Conservation (phyloP, 371 early-diverging fungal genomes). For the Mucor irregularis region DNA sequence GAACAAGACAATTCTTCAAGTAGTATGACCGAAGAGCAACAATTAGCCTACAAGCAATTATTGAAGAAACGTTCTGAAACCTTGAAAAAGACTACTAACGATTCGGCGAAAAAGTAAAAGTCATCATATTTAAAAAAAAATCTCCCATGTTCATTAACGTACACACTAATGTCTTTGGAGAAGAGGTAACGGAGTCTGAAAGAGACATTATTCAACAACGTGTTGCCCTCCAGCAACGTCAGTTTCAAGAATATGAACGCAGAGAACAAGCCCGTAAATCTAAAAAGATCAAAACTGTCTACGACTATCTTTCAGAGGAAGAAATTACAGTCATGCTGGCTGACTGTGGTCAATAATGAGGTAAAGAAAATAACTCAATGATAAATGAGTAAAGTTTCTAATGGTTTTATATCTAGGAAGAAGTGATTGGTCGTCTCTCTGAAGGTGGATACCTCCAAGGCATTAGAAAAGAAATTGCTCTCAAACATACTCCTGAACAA, state of each 20-base stretch:
- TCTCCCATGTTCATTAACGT: too few relatives aligned
- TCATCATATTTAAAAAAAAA: too few relatives aligned
- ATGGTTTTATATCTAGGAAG: too few relatives aligned
- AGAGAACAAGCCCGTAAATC: slow-evolving; percentile 73
- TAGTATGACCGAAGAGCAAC: slow-evolving; percentile 77
- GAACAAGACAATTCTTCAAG: slow-evolving; percentile 29
- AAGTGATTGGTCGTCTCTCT: slow-evolving; percentile 74
- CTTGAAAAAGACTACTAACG: slow-evolving; percentile 75
- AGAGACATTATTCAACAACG: slow-evolving; percentile 83
- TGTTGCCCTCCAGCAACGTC: slow-evolving; percentile 83
- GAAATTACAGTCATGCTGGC: slow-evolving; percentile 81
- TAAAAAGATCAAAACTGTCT: slow-evolving; percentile 70
- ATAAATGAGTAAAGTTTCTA: too few relatives aligned
- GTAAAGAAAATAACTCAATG: too few relatives aligned
- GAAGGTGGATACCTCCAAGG: slow-evolving; percentile 66
- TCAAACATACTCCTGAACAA: slow-evolving; percentile 46
- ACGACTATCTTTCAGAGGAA: slow-evolving; percentile 73
- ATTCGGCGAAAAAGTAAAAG: slow-evolving; percentile 73
- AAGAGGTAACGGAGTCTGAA: slow-evolving; percentile 85
- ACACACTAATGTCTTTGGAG: slow-evolving; percentile 84
- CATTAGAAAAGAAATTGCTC: slow-evolving; percentile 74
- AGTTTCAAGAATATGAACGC: slow-evolving; percentile 78
- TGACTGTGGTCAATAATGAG: slow-evolving; percentile 79
- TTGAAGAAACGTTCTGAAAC: slow-evolving; percentile 80
- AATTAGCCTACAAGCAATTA: slow-evolving; percentile 78